phyloP scores from a whole-genome alignment of 2,329 filamentous ascomycete species.

The Dothistroma septosporum region DNA sequence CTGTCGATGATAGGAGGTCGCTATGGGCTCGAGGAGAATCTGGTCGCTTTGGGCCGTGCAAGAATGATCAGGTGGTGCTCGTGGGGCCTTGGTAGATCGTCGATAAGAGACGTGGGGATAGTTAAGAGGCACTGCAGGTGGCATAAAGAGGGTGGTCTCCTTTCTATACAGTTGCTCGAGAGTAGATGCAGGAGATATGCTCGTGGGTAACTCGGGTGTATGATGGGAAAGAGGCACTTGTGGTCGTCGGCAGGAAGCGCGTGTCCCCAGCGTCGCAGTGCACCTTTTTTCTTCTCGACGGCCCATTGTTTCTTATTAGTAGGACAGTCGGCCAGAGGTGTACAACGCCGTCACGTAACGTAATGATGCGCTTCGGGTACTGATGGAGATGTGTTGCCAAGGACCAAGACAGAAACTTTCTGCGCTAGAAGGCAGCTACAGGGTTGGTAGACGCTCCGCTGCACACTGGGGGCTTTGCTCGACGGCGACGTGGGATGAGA shows the following conservation, averaged over 20 bases:
- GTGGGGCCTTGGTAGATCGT: not conserved
- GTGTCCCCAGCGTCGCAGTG: not conserved
- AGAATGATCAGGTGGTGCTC: not conserved
- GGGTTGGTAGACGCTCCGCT: not conserved
- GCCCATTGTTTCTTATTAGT: conserved; percentile 7
- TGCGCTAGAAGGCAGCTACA: not conserved
- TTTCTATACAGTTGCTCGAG: conserved; percentile 7
- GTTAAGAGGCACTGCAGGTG: conserved; percentile 3
- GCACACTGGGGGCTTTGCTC: not conserved
- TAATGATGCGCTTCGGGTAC: not conserved
- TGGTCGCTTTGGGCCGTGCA: conserved; percentile 6
- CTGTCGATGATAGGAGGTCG: conserved; percentile 4
- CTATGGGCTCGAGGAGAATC: not conserved
- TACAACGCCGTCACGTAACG: conserved; percentile 2
- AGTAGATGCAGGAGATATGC: not conserved
- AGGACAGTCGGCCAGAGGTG: not conserved
- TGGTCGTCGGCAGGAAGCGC: not conserved
- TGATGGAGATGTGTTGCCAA: not conserved
- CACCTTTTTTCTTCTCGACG: not conserved
- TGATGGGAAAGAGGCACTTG: not conserved
- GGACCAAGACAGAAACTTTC: conserved; percentile 1
- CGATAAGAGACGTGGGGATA: not conserved
- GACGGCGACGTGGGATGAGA: conserved; percentile 3
- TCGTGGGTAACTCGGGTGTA: not conserved
- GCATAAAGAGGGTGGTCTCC: conserved; percentile 9